Conservation (phyloP, 2,329 filamentous ascomycete species). For the Trichothecium roseum region DNA sequence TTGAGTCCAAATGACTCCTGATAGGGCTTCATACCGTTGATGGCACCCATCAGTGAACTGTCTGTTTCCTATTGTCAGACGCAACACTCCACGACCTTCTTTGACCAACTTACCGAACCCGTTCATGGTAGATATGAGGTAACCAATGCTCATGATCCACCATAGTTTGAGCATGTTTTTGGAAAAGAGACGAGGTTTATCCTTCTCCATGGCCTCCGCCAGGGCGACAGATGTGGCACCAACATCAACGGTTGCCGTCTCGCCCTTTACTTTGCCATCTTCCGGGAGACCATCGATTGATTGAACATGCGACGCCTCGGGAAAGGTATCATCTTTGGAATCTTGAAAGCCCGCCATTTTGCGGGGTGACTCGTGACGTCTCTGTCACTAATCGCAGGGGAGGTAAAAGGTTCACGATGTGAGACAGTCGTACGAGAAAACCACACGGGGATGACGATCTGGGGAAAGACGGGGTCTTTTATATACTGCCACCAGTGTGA, state of each 20-base stretch:
- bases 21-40: conserved; percentile 36
- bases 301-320: too few relatives aligned
- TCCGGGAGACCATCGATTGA: too few relatives aligned
- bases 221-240: conserved; percentile 4
- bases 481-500: too few relatives aligned
- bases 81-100: neutral
- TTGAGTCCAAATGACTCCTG: conserved; percentile 31
- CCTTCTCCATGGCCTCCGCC: conserved; percentile 5
- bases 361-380: too few relatives aligned
- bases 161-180: conserved; percentile 21
- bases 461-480: too few relatives aligned
- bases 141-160: conserved; percentile 14
- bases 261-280: neutral
- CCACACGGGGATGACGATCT: too few relatives aligned
- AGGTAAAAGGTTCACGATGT: too few relatives aligned
- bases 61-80: conserved; percentile 18
- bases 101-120: conserved; percentile 13
- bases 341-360: too few relatives aligned
- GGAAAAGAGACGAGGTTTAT: conserved; percentile 8
- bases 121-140: conserved; percentile 18
- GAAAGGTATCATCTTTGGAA: too few relatives aligned
- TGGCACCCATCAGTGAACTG: conserved; percentile 15
- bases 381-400: too few relatives aligned
- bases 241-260: conserved; percentile 1
- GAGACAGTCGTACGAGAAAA: too few relatives aligned